These are phyloP conservation scores for Solanum chmielewskii DNA, from an alignment of 257 asterid genomes.

Conservation along the genomic window DNA sequence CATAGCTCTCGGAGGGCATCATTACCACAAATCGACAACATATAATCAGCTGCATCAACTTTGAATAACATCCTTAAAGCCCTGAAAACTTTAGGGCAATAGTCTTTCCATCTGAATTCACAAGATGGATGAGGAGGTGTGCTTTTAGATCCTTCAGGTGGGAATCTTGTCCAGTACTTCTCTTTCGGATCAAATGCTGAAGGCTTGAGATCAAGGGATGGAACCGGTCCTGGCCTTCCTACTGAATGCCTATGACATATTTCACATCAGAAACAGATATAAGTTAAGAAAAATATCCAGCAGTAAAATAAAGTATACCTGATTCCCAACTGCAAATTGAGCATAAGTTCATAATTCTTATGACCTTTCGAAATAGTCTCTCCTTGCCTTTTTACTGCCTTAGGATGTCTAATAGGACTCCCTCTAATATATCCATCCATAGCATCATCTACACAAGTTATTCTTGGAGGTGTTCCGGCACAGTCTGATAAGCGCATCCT, in stretches of 20 bases:
- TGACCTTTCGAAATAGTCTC: conserved; percentile 6
- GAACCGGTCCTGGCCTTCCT: neutral
- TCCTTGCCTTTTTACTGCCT: conserved; percentile 1
- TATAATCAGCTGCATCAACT: conserved; percentile 3
- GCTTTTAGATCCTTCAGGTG: conserved; percentile 7
- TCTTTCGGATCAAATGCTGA: conserved; percentile 3
- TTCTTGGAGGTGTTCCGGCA: neutral
- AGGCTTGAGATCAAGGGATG: conserved; percentile 3
- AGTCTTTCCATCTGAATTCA: conserved; percentile 9
- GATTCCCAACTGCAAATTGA: conserved; percentile 5
- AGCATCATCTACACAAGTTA: neutral
- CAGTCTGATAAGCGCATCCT: conserved; percentile 1
- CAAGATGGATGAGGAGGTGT: neutral
- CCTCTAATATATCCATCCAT: conserved; percentile 1
- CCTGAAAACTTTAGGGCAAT: conserved; percentile 8
- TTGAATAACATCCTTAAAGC: conserved; percentile 7
- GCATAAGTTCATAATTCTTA: conserved; percentile 2
- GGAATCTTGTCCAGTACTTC: conserved; percentile 3
- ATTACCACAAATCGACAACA: conserved; percentile 2
- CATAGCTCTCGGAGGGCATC: conserved; percentile 5
- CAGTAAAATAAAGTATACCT: neutral
- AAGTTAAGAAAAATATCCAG: neutral
- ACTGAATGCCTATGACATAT: neutral
- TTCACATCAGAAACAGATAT: neutral
- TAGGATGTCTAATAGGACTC: conserved; percentile 3